Evolutionary conservation across 371 early-diverging fungal genomes (phyloP).

Genomic region (Choanephora cucurbitarum): DNA sequence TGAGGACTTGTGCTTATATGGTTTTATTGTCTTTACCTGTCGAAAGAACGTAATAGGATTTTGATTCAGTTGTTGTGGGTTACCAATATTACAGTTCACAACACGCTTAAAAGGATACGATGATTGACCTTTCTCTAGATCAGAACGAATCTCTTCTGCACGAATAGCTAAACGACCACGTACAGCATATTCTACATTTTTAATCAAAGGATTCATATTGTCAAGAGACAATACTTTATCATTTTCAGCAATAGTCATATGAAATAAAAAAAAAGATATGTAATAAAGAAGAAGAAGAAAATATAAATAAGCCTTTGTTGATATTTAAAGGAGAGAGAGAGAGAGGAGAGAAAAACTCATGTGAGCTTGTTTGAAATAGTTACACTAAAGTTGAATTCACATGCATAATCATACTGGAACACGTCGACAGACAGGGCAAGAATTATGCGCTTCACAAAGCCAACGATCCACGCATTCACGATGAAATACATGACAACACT

Average conservation of each 20-base stretch:
- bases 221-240: slow-evolving; percentile 64
- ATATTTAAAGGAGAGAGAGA: neutral
- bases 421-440: slow-evolving; percentile 50
- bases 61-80: slow-evolving; percentile 92
- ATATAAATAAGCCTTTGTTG: neutral
- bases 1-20: neutral
- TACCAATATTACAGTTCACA: slow-evolving; percentile 92
- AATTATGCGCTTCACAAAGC: slow-evolving; percentile 58
- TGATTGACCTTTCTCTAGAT: slow-evolving; percentile 45
- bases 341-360: slow-evolving; percentile 1
- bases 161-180: slow-evolving; percentile 95
- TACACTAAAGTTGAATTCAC: neutral
- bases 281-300: slow-evolving; percentile 4
- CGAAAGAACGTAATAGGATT: slow-evolving; percentile 94
- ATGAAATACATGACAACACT: slow-evolving; percentile 86
- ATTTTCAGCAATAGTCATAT: slow-evolving; percentile 14
- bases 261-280: no score
- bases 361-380: no score
- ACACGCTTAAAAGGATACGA: slow-evolving; percentile 76
- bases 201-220: slow-evolving; percentile 73
- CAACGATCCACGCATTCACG: slow-evolving; percentile 84
- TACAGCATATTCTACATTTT: slow-evolving; percentile 92
- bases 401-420: slow-evolving; percentile 32
- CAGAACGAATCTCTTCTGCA: slow-evolving; percentile 84
- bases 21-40: slow-evolving; percentile 63